Evolutionary conservation across 192 early-diverging fungal genomes (phyloP), one percentile per base, ranked within the genome.

Genomic region (Coemansia sp.): DNA sequence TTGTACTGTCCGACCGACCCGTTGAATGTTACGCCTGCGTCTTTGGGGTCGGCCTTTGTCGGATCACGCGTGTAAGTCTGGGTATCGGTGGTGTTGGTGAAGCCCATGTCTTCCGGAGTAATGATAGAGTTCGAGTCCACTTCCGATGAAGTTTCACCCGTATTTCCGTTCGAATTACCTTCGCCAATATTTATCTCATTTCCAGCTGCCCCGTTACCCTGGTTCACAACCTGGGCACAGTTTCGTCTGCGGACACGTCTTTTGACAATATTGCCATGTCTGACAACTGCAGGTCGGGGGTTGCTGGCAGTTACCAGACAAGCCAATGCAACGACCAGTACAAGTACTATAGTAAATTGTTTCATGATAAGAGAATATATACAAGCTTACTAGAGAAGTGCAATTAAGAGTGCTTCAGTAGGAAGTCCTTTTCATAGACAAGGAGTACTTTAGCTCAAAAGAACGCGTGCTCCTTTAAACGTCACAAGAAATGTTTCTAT

Each of bases 1-100:
- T 47, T 43, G 48, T 69, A 73, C 37, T 48, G 54, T 6, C 63
- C 64, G 36, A 55, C 44, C 0, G 15, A 7, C 11, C 76, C 76
- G n/a, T 17, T 21, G 51, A 70, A 63, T 30, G 50, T 46, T 8
- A 36, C 8, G 6, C 60, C 51, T 15, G 23, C 11, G 15, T 37
- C 38, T 15, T 30, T 47, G 11, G 11, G 23, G 23, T 47, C 45
- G 5, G 45, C 26, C 11, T 38, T 28, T 5, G 17, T 11, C 9
- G 32, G 50, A 11, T 51, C 32, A 7, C 42, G 18, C 2, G 42
- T 44, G 17, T 21, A 44, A 18, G 40, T 42, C 40, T 42, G 15
- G 5, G 40, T 7, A 17, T n/a, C 40, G 40, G 40, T n/a, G n/a
- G 3, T 42, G 40, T 18, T 42, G 40, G 40, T 42, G 4, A 17